Conservation (phyloP, 2,329 filamentous ascomycete species). For the Thelonectria rubi region DNA sequence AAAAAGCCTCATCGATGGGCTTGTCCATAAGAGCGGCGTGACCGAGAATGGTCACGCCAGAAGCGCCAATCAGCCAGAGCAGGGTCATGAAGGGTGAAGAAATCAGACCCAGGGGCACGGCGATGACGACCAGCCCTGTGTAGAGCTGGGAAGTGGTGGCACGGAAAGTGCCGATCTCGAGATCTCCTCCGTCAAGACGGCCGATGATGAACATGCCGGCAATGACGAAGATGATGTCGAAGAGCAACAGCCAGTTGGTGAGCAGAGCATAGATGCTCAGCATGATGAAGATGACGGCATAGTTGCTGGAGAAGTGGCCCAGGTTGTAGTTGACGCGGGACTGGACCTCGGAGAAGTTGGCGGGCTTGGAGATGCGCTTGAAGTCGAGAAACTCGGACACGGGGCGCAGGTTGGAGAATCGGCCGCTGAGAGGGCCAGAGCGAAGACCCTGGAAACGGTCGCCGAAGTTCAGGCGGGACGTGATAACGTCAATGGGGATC, state of each 20-base stretch:
- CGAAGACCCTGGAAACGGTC: constrained; percentile 88
- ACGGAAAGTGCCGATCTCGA: constrained; percentile 83
- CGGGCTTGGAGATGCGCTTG: constrained; percentile 94
- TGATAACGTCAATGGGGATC: constrained; percentile 91
- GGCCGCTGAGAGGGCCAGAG: constrained; percentile 77
- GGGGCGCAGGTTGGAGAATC: constrained; percentile 92
- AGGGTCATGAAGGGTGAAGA: constrained; percentile 85
- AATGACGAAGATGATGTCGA: constrained; percentile 89
- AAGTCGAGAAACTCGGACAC: constrained; percentile 94
- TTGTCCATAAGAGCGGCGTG: constrained; percentile 97
- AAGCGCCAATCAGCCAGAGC: constrained; percentile 96
- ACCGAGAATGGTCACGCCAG: constrained; percentile 90
- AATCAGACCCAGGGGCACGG: constrained; percentile 84
- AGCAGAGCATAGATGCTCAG: constrained; percentile 95
- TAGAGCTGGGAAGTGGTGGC: constrained; percentile 94
- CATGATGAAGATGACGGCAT: constrained; percentile 92
- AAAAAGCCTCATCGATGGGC: constrained; percentile 99
- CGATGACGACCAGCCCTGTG: constrained; percentile 83
- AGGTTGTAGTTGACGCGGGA: constrained; percentile 97
- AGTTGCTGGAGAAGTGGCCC: constrained; percentile 98
- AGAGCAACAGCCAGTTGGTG: constrained; percentile 85
- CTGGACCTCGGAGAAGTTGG: constrained; percentile 89
- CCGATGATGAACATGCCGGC: constrained; percentile 91
- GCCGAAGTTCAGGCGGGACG: constrained; percentile 85
- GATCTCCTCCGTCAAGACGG: constrained; percentile 86